Conservation (phyloP, 2,329 filamentous ascomycete genomes). For the Corynespora cassiicola region DNA sequence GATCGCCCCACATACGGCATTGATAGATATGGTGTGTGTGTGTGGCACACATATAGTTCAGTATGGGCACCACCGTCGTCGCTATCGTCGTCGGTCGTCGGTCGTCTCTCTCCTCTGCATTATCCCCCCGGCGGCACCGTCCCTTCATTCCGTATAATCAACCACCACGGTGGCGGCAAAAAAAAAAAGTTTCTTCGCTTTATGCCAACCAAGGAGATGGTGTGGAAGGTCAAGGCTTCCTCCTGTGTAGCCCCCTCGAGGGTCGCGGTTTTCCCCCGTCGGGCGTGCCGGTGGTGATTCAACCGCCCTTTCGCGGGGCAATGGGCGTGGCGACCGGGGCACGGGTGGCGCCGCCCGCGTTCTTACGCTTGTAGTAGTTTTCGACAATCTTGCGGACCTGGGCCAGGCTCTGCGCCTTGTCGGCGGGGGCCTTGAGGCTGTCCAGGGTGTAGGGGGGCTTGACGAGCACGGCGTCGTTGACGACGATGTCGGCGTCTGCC, state of each 20-base stretch:
- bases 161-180: too few relatives aligned
- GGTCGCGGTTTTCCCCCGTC: background rate
- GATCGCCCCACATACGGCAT: too few relatives aligned
- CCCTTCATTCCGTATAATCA: too few relatives aligned
- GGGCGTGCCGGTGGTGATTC: constrained; percentile 5
- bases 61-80: too few relatives aligned
- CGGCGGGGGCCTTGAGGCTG: constrained; percentile 56
- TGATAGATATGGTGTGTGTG: too few relatives aligned
- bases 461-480: constrained; percentile 67
- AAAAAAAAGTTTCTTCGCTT: too few relatives aligned
- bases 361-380: constrained; percentile 52
- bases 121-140: too few relatives aligned
- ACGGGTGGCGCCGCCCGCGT: constrained; percentile 25
- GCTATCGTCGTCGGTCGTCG: too few relatives aligned
- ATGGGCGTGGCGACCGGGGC: constrained; percentile 38
- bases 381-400: constrained; percentile 56
- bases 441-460: constrained; percentile 64
- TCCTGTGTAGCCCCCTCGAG: background rate
- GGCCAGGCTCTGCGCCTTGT: constrained; percentile 49
- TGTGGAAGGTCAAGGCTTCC: background rate
- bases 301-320: constrained; percentile 37
- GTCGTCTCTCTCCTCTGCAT: too few relatives aligned
- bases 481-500: constrained; percentile 65
- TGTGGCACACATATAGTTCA: too few relatives aligned
- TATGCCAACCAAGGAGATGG: constrained; percentile 3